Percentiles rank a stretch among this genome's conserved stretches.
phyloP scores from a whole-genome alignment of 2,329 filamentous ascomycete genomes.

The Fusarium longipes region DNA sequence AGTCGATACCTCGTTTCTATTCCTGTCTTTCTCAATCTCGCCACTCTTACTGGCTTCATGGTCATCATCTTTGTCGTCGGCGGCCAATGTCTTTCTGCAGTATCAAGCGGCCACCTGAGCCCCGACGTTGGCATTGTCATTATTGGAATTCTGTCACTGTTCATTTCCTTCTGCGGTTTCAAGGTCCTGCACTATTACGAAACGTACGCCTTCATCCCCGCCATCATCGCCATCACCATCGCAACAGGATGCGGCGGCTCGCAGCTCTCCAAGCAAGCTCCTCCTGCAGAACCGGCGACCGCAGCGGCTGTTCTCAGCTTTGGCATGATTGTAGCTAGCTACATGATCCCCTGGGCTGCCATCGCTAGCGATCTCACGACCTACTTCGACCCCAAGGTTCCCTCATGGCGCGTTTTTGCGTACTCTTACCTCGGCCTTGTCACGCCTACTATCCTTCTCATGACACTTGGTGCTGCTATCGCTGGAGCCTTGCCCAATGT shows the following conservation, averaged over 20 bases:
- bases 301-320: constrained; percentile 64
- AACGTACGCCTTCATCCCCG: constrained; percentile 67
- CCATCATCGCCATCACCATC: constrained; percentile 65
- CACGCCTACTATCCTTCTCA: constrained; percentile 67
- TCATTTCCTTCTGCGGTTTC: constrained; percentile 72
- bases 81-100: constrained; percentile 67
- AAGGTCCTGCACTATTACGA: constrained; percentile 67
- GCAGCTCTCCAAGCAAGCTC: constrained; percentile 60
- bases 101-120: constrained; percentile 60
- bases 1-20: constrained; percentile 67
- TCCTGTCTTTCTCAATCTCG: constrained; percentile 71
- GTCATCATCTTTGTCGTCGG: constrained; percentile 71
- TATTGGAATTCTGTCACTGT: constrained; percentile 65
- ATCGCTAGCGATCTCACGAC: constrained; percentile 70
- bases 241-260: constrained; percentile 65
- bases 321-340: constrained; percentile 70
- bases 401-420: constrained; percentile 62
- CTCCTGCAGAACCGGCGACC: constrained; percentile 54
- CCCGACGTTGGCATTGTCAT: constrained; percentile 70
- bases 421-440: constrained; percentile 68
- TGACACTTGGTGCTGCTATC: constrained; percentile 73
- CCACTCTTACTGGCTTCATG: constrained; percentile 71
- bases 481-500: constrained; percentile 67
- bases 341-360: constrained; percentile 71
- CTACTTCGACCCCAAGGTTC: constrained; percentile 67